Conservation (phyloP, 805 yeast genomes). For the Saccharomyces mikatae region DNA sequence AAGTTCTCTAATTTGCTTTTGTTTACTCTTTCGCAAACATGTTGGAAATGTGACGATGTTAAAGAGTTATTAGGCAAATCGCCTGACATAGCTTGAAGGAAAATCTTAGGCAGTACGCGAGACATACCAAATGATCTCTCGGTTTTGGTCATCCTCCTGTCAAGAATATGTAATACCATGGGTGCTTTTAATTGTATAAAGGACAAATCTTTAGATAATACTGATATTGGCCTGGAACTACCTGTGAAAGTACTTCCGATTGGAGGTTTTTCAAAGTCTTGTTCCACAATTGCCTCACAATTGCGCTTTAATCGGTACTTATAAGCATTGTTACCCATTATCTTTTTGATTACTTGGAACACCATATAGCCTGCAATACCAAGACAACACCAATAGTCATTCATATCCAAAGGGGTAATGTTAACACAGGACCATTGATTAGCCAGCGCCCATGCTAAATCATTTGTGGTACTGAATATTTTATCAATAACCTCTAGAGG, state of each 20-base stretch:
- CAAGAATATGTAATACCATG: constrained; percentile 72
- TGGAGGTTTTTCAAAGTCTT: constrained; percentile 75
- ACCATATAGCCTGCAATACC: constrained; percentile 86
- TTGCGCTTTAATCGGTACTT: constrained; percentile 59
- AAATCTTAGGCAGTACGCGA: constrained; percentile 83
- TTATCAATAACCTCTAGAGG: constrained; percentile 74
- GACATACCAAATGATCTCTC: constrained; percentile 89
- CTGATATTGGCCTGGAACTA: constrained; percentile 26
- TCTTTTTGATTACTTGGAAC: constrained; percentile 51
- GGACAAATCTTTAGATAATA: constrained; percentile 40
- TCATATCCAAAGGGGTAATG: constrained; percentile 68
- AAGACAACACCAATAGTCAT: constrained; percentile 82
- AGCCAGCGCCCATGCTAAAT: constrained; percentile 61
- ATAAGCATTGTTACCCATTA: constrained; percentile 81
- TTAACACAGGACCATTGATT: constrained; percentile 92
- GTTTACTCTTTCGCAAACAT: constrained; percentile 91
- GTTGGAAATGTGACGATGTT: constrained; percentile 78
- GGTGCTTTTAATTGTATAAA: constrained; percentile 80
- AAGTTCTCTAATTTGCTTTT: constrained; percentile 74
- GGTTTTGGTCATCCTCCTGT: constrained; percentile 89
- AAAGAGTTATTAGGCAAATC: constrained; percentile 72
- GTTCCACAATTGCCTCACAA: constrained; percentile 58
- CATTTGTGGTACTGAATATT: constrained; percentile 58
- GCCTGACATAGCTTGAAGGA: constrained; percentile 91
- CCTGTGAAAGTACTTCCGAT: constrained; percentile 53